A percentile compares a stretch with the other conserved stretches of the same genome.
These are phyloP conservation scores for Annulohypoxylon truncatum DNA, from an alignment of 2,329 filamentous ascomycete genomes.

Conservation along the genomic window DNA sequence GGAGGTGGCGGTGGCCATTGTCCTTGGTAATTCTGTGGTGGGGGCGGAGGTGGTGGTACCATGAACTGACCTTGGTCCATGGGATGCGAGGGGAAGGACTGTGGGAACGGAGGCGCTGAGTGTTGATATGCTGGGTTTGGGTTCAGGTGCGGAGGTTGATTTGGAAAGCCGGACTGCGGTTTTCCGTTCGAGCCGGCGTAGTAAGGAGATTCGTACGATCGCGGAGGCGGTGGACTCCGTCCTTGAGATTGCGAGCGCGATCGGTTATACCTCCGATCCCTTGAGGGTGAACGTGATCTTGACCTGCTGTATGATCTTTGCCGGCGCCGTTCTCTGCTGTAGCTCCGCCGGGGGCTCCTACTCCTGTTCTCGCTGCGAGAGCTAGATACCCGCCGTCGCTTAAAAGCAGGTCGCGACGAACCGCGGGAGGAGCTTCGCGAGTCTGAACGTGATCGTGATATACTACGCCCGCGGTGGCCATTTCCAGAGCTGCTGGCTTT, in stretches of 20 bases:
- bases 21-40: slow-evolving; percentile 39
- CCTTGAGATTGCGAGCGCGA: slow-evolving; percentile 39
- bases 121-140: slow-evolving; percentile 42
- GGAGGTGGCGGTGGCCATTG: slow-evolving; percentile 44
- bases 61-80: slow-evolving; percentile 43
- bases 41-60: slow-evolving; percentile 46
- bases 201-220: slow-evolving; percentile 24
- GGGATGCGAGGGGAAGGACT: slow-evolving; percentile 36
- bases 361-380: slow-evolving; percentile 51
- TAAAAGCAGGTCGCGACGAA: slow-evolving; percentile 54
- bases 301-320: slow-evolving; percentile 49
- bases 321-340: slow-evolving; percentile 43
- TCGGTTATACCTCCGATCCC: slow-evolving; percentile 38
- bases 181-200: slow-evolving; percentile 28
- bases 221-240: slow-evolving; percentile 24
- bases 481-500: slow-evolving; percentile 45
- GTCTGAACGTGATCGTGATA: slow-evolving; percentile 52
- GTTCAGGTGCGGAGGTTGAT: slow-evolving; percentile 27
- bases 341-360: slow-evolving; percentile 45
- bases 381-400: slow-evolving; percentile 54
- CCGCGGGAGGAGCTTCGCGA: slow-evolving; percentile 52
- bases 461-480: slow-evolving; percentile 47
- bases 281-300: slow-evolving; percentile 46
- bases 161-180: slow-evolving; percentile 33
- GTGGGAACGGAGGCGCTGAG: slow-evolving; percentile 38